Base-by-base conservation (phyloP, 2,329 filamentous ascomycete genomes). In the Ascochyta viciae-villosae region DNA sequence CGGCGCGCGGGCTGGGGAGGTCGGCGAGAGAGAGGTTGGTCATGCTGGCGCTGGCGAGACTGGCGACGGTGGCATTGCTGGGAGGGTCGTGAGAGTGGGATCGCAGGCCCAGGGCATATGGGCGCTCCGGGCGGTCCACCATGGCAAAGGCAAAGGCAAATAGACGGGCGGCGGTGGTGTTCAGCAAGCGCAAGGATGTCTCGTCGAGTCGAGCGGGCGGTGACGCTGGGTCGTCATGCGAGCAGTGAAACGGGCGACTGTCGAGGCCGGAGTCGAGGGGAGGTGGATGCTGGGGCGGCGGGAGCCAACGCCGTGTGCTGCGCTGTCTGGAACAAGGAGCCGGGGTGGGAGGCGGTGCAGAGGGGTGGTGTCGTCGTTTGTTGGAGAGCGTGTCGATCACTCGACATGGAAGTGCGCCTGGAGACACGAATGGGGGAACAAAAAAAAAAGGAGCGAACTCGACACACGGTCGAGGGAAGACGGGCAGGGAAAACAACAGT, bases 1-100 rank as follows among this genome's bases (percentile, higher is more conserved):
- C 81, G n/a, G 77, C 72, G 52, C 79, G 78, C 37, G 81, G 80
- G 55, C 80, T 81, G 42, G 80, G 79, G 23, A 82, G 74, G 66
- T 75, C 73, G 45, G 66, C 62, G 50, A 74, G 65, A 24, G 73
- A 72, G 51, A 74, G 61, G 49, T 65, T 71, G 66, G 62, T 65
- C 61, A 68, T 69, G 64, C 68, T 73, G 64, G 66, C 68, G 63
- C 63, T 66, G 56, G 64, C 57, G 35, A 60, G 35, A 45, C 19
- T 57, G 49, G 62, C 60, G 45, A 65, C 50, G 46, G 43, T 56
- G 31, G 38, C 23, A 35, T 60, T 64, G 63, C 55, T 60, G 50
- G 64, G 61, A 42, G 68, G 63, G 24, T 75, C 71, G 52, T 68
- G 73, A 19, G 71, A 68, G 27, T 69, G 64, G 15, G 72, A 67